phyloP scores from a whole-genome alignment of 2,329 filamentous ascomycete genomes.

The Sclerotiophoma versabilis region DNA sequence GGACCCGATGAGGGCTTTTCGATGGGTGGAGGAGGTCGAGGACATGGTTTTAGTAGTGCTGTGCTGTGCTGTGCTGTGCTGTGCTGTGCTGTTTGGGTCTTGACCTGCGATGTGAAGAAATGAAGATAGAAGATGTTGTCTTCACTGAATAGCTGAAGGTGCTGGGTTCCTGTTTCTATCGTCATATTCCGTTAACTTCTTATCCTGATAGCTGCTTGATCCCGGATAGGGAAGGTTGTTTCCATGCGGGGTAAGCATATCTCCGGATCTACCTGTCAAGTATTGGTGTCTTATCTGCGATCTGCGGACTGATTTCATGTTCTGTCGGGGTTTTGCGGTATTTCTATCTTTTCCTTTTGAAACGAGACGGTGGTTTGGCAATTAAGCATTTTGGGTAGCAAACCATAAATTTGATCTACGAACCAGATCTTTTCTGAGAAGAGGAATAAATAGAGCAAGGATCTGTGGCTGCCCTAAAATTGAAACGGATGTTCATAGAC shows the following conservation, averaged over 20 bases:
- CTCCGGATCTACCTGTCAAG: slow-evolving; percentile 5
- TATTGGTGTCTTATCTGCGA: neutral
- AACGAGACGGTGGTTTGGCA: too few species aligned
- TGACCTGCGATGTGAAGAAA: neutral
- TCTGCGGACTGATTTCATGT: neutral
- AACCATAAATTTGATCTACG: too few species aligned
- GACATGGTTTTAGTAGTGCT: neutral
- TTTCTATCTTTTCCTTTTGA: too few species aligned
- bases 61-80: neutral
- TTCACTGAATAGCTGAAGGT: too few species aligned
- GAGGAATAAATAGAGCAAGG: too few species aligned
- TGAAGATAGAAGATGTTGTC: too few species aligned
- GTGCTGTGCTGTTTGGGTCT: neutral
- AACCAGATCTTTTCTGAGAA: too few species aligned
- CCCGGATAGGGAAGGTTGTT: slow-evolving; percentile 21
- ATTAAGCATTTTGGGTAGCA: too few species aligned
- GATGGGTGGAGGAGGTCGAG: slow-evolving; percentile 7
- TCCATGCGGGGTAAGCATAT: slow-evolving; percentile 26
- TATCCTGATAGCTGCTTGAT: too few species aligned
- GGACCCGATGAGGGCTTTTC: slow-evolving; percentile 53
- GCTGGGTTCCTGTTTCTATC: neutral
- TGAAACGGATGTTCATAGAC: too few species aligned
- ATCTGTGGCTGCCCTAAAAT: too few species aligned
- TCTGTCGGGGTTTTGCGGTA: neutral
- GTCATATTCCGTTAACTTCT: too few species aligned